Conservation (phyloP, 2,329 filamentous ascomycete genomes). For the Paracoccidioides brasiliensis region DNA sequence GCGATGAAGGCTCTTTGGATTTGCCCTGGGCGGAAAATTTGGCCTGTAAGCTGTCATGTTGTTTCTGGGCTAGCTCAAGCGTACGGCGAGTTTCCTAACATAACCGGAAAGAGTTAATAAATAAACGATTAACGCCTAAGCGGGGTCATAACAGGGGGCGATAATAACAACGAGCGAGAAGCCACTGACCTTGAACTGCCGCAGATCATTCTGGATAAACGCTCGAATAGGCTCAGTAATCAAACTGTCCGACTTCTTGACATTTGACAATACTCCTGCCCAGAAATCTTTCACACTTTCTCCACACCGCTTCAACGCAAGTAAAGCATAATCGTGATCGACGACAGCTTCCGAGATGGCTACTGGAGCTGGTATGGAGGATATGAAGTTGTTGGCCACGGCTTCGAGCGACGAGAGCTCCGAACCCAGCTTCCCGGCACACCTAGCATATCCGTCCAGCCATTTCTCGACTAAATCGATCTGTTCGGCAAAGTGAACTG, state of each 20-base stretch:
- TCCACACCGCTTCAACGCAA: constrained; percentile 71
- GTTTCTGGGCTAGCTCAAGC: constrained; percentile 69
- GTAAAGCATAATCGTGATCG: constrained; percentile 87
- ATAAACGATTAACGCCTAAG: neutral
- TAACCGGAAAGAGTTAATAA: constrained; percentile 11
- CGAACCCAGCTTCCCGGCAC: constrained; percentile 47
- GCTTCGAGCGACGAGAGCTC: constrained; percentile 66
- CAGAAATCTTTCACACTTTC: constrained; percentile 84
- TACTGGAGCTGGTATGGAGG: constrained; percentile 59
- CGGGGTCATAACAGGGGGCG: neutral
- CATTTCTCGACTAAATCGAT: constrained; percentile 83
- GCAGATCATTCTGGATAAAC: constrained; percentile 68
- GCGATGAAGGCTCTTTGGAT: constrained; percentile 79
- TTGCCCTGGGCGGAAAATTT: constrained; percentile 79
- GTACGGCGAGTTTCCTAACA: constrained; percentile 53
- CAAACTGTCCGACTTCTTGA: constrained; percentile 63
- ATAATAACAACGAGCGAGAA: neutral
- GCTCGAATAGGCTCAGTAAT: constrained; percentile 69
- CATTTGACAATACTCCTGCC: constrained; percentile 57
- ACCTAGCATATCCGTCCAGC: constrained; percentile 61
- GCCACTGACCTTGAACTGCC: constrained; percentile 54
- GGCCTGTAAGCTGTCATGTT: constrained; percentile 67
- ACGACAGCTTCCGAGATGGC: constrained; percentile 70
- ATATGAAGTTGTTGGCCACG: constrained; percentile 62
- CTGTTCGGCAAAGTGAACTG: constrained; percentile 80